phyloP scores from a whole-genome alignment of 83 land plant species.

The Larix sibirica region DNA sequence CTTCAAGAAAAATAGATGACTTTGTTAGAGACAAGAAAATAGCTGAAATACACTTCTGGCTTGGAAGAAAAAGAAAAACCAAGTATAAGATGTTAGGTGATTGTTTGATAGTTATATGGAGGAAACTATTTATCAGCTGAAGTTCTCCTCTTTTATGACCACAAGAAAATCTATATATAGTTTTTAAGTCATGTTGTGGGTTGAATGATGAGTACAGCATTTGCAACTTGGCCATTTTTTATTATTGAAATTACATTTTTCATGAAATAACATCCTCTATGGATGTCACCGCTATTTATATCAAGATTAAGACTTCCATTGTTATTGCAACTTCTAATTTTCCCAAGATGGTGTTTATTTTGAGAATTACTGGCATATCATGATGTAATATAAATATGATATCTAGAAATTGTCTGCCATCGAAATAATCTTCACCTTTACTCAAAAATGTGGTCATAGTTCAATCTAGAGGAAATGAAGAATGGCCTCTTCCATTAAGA shows the following conservation, averaged over 20 bases:
- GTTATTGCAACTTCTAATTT: neutral
- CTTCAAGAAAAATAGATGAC: neutral
- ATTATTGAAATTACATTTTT: neutral
- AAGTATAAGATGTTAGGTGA: neutral
- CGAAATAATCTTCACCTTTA: neutral
- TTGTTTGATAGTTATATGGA: neutral
- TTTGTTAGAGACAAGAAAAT: neutral
- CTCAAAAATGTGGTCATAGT: neutral
- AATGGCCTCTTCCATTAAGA: no score
- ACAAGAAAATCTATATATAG: no score
- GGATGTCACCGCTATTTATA: neutral
- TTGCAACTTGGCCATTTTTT: neutral
- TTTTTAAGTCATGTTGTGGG: no score
- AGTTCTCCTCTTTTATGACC: neutral
- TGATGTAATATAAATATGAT: neutral
- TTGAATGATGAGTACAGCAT: neutral
- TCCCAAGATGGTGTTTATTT: neutral
- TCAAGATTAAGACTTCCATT: neutral
- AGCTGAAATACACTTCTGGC: neutral
- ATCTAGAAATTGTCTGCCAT: neutral
- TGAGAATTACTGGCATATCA: neutral
- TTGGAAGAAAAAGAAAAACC: neutral
- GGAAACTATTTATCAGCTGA: neutral
- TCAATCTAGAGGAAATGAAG: neutral
- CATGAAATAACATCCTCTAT: neutral